Evolutionary conservation across 1,284 basidiomycete genomes (phyloP), one percentile per base, ranked within the genome.

Genomic region (Cryptococcus jaspeensis): DNA sequence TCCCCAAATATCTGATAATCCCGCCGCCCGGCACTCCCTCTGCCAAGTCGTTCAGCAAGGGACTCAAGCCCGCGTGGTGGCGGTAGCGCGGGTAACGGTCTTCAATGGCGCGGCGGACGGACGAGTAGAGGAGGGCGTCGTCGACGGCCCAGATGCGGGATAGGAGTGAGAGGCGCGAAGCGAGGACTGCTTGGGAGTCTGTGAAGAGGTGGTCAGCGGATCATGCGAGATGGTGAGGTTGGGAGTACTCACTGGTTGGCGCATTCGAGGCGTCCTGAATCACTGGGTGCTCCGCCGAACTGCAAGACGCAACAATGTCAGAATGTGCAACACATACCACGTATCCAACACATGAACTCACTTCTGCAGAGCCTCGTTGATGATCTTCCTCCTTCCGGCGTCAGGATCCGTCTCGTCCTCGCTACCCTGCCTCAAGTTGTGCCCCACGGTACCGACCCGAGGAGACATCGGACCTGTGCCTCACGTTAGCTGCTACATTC

Each of bases 81-180:
- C 62, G 53, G 1, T 60, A 56, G 28, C 72, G 62, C 0, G 70
- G 72, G 43, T 75, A 72, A 9, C 63, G 61, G 47, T 75, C 73
- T 59, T 73, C 71, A 46, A 75, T 69, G 2, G 73, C 73, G 11
- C 70, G 61, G 43, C 69, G 57, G 25, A 75, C 71, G 16, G 69
- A 67, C 22, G 71, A 70, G 60, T 67, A 73, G 28, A 75, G 63
- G 18, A 75, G 65, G 12, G 70, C 73, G 36, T 75, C 70, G 59
- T 75, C 73, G 35, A 75, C 73, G 16, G 71, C 73, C 55, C 68
- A 75, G 23, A 73, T 57, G 6, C 65, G 64, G 2, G 65, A 62
- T 5, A 75, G 54, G 3, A 69, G 56, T 22, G 63, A 59, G 12
- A 71, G 49, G 11, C 65, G 65, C n/a, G 61, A 60, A 1, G 60